Evolutionary conservation across 345 rosid species (phyloP), one percentile per base, ranked within the genome.

Genomic region (Hevea brasiliensis): DNA sequence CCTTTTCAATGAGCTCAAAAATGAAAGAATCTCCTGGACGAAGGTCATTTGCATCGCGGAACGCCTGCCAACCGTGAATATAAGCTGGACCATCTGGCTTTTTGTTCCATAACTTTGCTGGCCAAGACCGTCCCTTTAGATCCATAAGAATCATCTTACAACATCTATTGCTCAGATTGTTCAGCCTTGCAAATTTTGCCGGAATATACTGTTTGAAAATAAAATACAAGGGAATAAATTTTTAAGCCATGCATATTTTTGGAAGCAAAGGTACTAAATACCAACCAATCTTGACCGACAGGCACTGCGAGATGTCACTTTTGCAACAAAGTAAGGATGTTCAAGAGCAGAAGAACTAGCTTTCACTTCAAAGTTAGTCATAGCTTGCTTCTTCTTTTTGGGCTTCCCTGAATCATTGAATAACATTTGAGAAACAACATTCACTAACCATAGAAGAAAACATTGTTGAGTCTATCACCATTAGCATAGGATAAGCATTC

Each of bases 151-250:
- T 41, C 47, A 48, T 42, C 61, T 74, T 37, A 40, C 60, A 9
- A 53, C 23, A 44, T 6, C 17, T 37, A 15, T n/a, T 15, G 20
- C 13, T 32, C 62, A 59, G 72, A 45, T 35, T 18, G 54, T 73
- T 29, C 9, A 14, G 66, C 54, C 24, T 74, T 51, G 58, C 20
- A 37, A 74, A 67, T 6, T 10, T 59, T 65, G 2, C 15, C 12
- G 77, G 77, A 15, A 74, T 44, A 1, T 47, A 26, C 77, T 74
- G 77, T 51, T 64, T 56, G 54, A 24, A 54, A 53, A 18, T 29
- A 10, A 14, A 26, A 72, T 11, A 12, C 18, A n/a, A 72, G 47
- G 13, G 21, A 23, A 32, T 2, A 44, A 0, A 11, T 6, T 2
- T 4, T 24, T 8, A n/a, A 18, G 8, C 21, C 5, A n/a, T 6